phyloP scores from a whole-genome alignment of 768 basidiomycete species.

The Lactarius akahatsu region DNA sequence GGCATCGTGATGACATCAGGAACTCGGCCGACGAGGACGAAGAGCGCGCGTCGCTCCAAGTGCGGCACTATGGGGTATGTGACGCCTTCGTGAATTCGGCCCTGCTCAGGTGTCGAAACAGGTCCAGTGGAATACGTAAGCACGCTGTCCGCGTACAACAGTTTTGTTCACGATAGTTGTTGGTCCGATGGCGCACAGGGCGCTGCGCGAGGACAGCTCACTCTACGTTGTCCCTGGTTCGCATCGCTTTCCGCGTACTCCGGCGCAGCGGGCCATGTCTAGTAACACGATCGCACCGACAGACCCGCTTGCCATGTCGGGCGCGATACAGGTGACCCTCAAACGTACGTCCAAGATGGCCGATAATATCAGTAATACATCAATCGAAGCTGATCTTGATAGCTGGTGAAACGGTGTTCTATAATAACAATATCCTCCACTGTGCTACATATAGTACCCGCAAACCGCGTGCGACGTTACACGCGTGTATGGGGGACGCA shows the following conservation, averaged over 20 bases:
- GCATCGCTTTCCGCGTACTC: slow-evolving; percentile 56
- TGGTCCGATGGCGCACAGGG: slow-evolving; percentile 40
- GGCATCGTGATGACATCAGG: slow-evolving; percentile 77
- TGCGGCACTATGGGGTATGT: slow-evolving; percentile 67
- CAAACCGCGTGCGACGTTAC: slow-evolving; percentile 60
- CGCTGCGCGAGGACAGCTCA: slow-evolving; percentile 65
- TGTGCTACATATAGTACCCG: slow-evolving; percentile 60
- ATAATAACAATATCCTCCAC: slow-evolving; percentile 77
- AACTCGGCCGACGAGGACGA: slow-evolving; percentile 59
- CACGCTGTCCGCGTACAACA: slow-evolving; percentile 12
- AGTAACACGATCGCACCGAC: slow-evolving; percentile 48
- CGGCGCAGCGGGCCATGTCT: slow-evolving; percentile 58
- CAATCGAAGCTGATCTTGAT: neutral
- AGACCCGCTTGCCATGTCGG: slow-evolving; percentile 70
- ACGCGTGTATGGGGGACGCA: slow-evolving; percentile 63
- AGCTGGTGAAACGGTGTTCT: slow-evolving; percentile 79
- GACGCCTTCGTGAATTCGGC: neutral
- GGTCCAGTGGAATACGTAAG: slow-evolving; percentile 84
- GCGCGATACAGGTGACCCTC: slow-evolving; percentile 53
- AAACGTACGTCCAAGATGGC: slow-evolving; percentile 44
- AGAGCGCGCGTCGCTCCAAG: slow-evolving; percentile 53
- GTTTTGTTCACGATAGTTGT: neutral
- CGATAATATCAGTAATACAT: neutral
- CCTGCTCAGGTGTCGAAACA: slow-evolving; percentile 31
- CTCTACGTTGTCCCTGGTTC: slow-evolving; percentile 71